A percentile compares a stretch with the other conserved stretches of the same genome.
These are phyloP conservation scores for Talaromyces islandicus DNA, from an alignment of 2,329 filamentous ascomycete genomes.

Conservation along the genomic window DNA sequence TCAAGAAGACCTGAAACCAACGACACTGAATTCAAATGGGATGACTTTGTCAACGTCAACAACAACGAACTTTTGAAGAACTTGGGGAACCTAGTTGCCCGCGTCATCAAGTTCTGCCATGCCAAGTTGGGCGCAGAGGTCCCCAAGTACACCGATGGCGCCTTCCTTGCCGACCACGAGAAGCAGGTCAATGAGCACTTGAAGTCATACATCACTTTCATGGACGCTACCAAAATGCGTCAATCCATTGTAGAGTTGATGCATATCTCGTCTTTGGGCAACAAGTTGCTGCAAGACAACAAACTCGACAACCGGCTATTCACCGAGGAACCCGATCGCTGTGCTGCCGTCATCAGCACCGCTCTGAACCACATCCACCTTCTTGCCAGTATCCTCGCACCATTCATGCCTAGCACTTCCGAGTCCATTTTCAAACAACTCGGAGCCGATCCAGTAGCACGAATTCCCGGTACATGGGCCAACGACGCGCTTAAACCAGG, in stretches of 20 bases:
- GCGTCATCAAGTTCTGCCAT: slow-evolving; percentile 67
- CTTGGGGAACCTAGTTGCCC: slow-evolving; percentile 67
- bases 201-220: slow-evolving; percentile 51
- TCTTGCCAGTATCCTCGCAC: slow-evolving; percentile 69
- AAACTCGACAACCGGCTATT: slow-evolving; percentile 58
- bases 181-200: slow-evolving; percentile 44
- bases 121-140: slow-evolving; percentile 17
- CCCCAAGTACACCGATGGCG: slow-evolving; percentile 34
- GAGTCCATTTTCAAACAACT: slow-evolving; percentile 73
- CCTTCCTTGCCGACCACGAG: slow-evolving; percentile 37
- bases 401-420: slow-evolving; percentile 79
- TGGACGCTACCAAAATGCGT: slow-evolving; percentile 57
- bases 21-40: slow-evolving; percentile 89
- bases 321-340: slow-evolving; percentile 53
- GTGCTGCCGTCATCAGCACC: slow-evolving; percentile 64
- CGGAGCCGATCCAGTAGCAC: slow-evolving; percentile 52
- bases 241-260: slow-evolving; percentile 50
- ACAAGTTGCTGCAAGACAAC: slow-evolving; percentile 55
- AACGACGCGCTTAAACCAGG: slow-evolving; percentile 56
- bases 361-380: slow-evolving; percentile 79
- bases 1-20: slow-evolving; percentile 78
- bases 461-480: slow-evolving; percentile 60
- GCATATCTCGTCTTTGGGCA: slow-evolving; percentile 54
- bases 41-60: slow-evolving; percentile 73
- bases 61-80: slow-evolving; percentile 81